Evolutionary conservation across 2,329 filamentous ascomycete species (phyloP), one percentile per base, ranked within the genome.

Genomic region (Stenocarpella maydis): DNA sequence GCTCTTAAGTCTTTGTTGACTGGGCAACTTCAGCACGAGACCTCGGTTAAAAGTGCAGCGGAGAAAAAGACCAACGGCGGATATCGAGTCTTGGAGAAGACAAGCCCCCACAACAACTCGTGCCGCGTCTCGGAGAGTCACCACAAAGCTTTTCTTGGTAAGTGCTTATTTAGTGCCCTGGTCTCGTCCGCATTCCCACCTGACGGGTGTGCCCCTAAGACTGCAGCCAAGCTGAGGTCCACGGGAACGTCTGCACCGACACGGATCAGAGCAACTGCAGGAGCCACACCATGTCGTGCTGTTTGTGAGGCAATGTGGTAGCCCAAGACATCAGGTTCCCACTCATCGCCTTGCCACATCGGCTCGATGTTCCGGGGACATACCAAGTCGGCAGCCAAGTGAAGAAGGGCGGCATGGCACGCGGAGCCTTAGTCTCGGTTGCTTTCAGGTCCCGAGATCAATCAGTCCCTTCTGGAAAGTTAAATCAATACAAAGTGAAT

Each of bases 171-270:
- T 49, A 50, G 52, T 67, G 43, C 24, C 37, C 28, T 63, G 15
- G 41, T 63, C 39, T 26, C n/a, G 52, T 31, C 1, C 24, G 15
- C n/a, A 37, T 21, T 69, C 67, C 52, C 67, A 69, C 50, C 52
- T 52, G 67, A 58, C 67, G 60, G 50, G 2, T 65, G 58, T 43
- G 50, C 31, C 54, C 43, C 50, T 49, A 21, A 34, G 15, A 4
- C 26, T n/a, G 41, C 41, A 49, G 41, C 58, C 43, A 63, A 34
- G 58, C 41, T 15, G 15, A 31, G 10, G 19, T 14, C 53, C 45
- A 65, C 67, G 67, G 67, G 21, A n/a, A 58, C 39, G 26, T 65
- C 41, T 69, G 50, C 45, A 47, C 67, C 67, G 67, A 65, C 55
- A 49, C n/a, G 39, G 34, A 37, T 47, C 7, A 34, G 17, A 52